A percentile compares a stretch with the other conserved stretches of the same genome.
These are phyloP conservation scores for Chytriomyces hyalinus DNA, from an alignment of 192 early-diverging fungal species.

Conservation along the genomic window DNA sequence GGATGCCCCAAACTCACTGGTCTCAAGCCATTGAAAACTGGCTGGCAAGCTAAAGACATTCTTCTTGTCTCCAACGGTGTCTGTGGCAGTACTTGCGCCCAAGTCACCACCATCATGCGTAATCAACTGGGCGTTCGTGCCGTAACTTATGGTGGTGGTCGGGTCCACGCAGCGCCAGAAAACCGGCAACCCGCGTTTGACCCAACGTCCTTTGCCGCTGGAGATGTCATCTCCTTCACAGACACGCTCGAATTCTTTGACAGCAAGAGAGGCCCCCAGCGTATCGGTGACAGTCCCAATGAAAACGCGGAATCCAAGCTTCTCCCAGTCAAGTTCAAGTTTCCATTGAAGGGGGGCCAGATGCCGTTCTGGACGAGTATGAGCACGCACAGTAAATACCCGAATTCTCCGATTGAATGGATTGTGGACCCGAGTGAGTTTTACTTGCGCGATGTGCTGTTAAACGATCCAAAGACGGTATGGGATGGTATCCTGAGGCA, in stretches of 20 bases:
- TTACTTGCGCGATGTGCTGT: background rate
- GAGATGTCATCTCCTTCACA: conserved; percentile 1
- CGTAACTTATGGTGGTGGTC: conserved; percentile 28
- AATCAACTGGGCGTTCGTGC: conserved; percentile 10
- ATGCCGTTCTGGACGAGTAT: conserved; percentile 19
- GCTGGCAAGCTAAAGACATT: conserved; percentile 13
- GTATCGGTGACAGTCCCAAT: background rate
- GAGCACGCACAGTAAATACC: background rate
- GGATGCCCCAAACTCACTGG: background rate
- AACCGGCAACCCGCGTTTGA: background rate
- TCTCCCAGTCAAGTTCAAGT: conserved; percentile 16
- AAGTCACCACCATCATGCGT: conserved; percentile 3
- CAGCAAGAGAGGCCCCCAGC: background rate
- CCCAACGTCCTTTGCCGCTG: conserved; percentile 17
- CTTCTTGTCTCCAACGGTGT: conserved; percentile 16
- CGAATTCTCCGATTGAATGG: conserved; percentile 17
- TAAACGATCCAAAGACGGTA: conserved; percentile 20
- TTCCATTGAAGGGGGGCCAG: conserved; percentile 5
- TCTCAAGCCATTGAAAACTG: background rate
- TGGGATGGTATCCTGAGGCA: conserved; percentile 1
- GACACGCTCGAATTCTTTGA: conserved; percentile 8
- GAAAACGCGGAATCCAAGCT: background rate
- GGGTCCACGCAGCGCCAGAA: background rate
- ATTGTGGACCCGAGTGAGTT: conserved; percentile 7
- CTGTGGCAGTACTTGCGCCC: conserved; percentile 22